Evolutionary conservation across 2,329 filamentous ascomycete genomes (phyloP).

Genomic region (Paramyrothecium roridum): DNA sequence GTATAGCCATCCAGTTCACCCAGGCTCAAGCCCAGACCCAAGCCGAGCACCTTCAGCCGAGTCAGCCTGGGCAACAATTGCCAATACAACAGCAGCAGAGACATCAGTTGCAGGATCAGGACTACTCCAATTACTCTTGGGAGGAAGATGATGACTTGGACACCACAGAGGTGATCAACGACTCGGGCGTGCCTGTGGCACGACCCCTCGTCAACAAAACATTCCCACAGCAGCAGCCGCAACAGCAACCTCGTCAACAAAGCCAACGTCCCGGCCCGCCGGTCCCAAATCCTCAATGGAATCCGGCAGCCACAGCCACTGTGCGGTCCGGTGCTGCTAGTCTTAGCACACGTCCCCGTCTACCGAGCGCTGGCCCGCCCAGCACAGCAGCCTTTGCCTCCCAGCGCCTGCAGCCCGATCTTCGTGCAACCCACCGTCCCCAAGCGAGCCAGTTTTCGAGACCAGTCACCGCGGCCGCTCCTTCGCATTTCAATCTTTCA

Average conservation of each 20-base stretch:
- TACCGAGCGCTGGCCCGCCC: slow-evolving; percentile 8
- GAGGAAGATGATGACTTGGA: slow-evolving; percentile 57
- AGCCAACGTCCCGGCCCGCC: slow-evolving; percentile 24
- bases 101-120: not conserved
- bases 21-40: slow-evolving; percentile 31
- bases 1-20: slow-evolving; percentile 59
- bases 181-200: slow-evolving; percentile 36
- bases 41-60: slow-evolving; percentile 8
- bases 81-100: slow-evolving; percentile 2
- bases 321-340: slow-evolving; percentile 13
- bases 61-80: slow-evolving; percentile 7
- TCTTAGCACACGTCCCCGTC: slow-evolving; percentile 9
- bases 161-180: slow-evolving; percentile 53
- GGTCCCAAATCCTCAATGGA: slow-evolving; percentile 34
- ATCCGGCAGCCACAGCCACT: slow-evolving; percentile 24
- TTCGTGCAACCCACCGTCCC: slow-evolving; percentile 13
- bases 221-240: slow-evolving; percentile 26
- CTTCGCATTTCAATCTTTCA: slow-evolving; percentile 3
- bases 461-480: slow-evolving; percentile 19
- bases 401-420: slow-evolving; percentile 22
- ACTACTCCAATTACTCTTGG: slow-evolving; percentile 35
- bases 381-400: slow-evolving; percentile 22
- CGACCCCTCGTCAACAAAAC: slow-evolving; percentile 31
- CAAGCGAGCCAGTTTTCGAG: slow-evolving; percentile 40
- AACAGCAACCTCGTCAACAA: slow-evolving; percentile 15